Evolutionary conservation across 495 filamentous ascomycete genomes (phyloP).

Genomic region (Xylaria longipes): DNA sequence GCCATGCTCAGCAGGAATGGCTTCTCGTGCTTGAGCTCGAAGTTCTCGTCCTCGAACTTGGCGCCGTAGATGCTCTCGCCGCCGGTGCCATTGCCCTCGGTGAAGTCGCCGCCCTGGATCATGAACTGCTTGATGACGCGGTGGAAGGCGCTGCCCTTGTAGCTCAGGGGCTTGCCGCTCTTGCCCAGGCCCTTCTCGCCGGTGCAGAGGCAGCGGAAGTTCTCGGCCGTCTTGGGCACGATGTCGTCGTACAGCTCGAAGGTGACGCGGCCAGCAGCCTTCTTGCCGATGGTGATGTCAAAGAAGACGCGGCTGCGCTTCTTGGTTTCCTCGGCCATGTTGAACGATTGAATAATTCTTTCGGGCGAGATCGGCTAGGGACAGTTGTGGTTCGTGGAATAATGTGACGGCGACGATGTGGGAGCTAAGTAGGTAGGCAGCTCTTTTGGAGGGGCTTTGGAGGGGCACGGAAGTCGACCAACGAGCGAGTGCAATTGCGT

Average conservation of each 20-base stretch:
- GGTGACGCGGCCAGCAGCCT: slow-evolving; percentile 72
- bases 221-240: slow-evolving; percentile 92
- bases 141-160: slow-evolving; percentile 92
- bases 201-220: slow-evolving; percentile 97
- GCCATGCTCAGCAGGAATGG: slow-evolving; percentile 97
- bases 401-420: neutral
- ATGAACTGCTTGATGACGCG: slow-evolving; percentile 98
- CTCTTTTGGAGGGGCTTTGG: neutral
- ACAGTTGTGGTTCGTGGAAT: neutral
- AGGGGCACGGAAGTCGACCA: neutral
- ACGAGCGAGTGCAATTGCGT: neutral
- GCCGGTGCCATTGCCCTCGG: slow-evolving; percentile 89
- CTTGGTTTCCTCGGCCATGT: slow-evolving; percentile 50
- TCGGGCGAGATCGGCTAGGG: neutral
- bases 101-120: slow-evolving; percentile 99
- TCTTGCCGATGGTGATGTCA: slow-evolving; percentile 80
- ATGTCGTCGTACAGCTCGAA: slow-evolving; percentile 91
- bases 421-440: neutral
- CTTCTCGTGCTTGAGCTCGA: slow-evolving; percentile 89
- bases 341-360: neutral
- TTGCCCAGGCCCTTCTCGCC: slow-evolving; percentile 84
- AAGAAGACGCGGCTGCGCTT: slow-evolving; percentile 82
- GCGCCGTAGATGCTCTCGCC: slow-evolving; percentile 98
- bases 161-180: slow-evolving; percentile 84
- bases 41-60: slow-evolving; percentile 98